Conservation (phyloP, 2,329 filamentous ascomycete genomes). For the Colletotrichum sp. region DNA sequence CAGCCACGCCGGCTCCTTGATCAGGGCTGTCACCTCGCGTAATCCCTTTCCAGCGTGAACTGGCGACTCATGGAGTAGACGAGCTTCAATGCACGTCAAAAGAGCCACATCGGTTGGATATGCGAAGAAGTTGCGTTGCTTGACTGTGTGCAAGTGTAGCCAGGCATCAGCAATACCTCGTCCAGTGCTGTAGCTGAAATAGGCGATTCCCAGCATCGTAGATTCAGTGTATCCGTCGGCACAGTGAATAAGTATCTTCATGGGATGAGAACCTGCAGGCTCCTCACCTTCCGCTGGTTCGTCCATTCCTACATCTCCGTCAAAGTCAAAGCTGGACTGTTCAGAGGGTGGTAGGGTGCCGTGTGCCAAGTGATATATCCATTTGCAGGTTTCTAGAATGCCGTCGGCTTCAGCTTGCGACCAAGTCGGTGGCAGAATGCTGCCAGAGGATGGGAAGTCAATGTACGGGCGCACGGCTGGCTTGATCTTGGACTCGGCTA, state of each 20-base stretch:
- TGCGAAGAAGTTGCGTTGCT: slow-evolving; percentile 92
- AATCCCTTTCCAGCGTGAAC: slow-evolving; percentile 51
- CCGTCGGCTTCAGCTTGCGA: slow-evolving; percentile 83
- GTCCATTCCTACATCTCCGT: slow-evolving; percentile 62
- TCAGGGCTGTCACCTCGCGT: slow-evolving; percentile 56
- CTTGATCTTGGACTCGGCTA: slow-evolving; percentile 60
- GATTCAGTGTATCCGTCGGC: slow-evolving; percentile 96
- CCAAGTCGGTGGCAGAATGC: slow-evolving; percentile 84
- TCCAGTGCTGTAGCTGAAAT: slow-evolving; percentile 91
- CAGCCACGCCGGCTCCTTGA: slow-evolving; percentile 79
- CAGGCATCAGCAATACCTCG: slow-evolving; percentile 83
- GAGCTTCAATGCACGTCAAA: slow-evolving; percentile 76
- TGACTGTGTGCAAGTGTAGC: slow-evolving; percentile 81
- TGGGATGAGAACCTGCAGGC: slow-evolving; percentile 39
- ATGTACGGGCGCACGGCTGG: slow-evolving; percentile 47
- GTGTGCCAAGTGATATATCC: slow-evolving; percentile 86
- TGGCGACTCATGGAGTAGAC: slow-evolving; percentile 76
- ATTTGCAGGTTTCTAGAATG: slow-evolving; percentile 84
- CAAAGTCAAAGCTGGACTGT: slow-evolving; percentile 38
- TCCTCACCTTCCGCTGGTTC: slow-evolving; percentile 15
- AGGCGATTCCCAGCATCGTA: slow-evolving; percentile 85
- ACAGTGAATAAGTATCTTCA: slow-evolving; percentile 88
- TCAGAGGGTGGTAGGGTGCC: slow-evolving; percentile 48
- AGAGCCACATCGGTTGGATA: slow-evolving; percentile 90
- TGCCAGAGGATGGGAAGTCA: slow-evolving; percentile 95